Evolutionary conservation across 805 yeast genomes (phyloP), one percentile per base, ranked within the genome.

Genomic region (Zygotorulaspora chibaensis): DNA sequence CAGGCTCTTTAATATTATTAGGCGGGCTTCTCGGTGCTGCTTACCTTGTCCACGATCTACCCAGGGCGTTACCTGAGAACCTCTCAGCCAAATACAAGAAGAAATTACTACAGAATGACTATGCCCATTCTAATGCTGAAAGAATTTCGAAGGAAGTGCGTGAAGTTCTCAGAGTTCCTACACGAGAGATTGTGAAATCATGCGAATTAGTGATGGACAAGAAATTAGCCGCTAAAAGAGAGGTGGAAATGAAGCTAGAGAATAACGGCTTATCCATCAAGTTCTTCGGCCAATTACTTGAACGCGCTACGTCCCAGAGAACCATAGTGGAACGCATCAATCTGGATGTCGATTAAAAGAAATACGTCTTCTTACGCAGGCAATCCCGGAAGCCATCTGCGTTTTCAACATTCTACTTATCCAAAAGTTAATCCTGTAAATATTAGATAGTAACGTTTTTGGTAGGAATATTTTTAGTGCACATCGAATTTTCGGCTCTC

Each of bases 61-160:
- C 97, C 2, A 79, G 84, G 56, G 96, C 97, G 0, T 80, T 87
- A 56, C 95, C 96, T 15, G 73, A 88, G 53, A 89, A 89, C 47
- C 75, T 88, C 47, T 88, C 93, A 0, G 72, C 75, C 39, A 87
- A 85, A 64, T 77, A 91, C 53, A 77, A 76, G 51, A 60, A 60
- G 6, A 84, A 83, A 57, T 70, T 93, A 28, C 72, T 72, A 35
- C 77, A 76, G 12, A 66, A 81, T 54, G 96, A 90, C 49, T 93
- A 89, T 57, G 81, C 86, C 10, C 93, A 85, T 55, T 57, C 72
- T 37, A 91, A 90, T 61, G 81, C 96, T 1, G 76, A 75, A 39
- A 74, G 99, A 49, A 77, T 93, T 7, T 74, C 95, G 0, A 80
- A 78, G 53, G 98, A 91, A 61, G 86, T 88, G 47, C 74, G 93